A percentile compares a stretch with the other conserved stretches of the same genome.
These are phyloP conservation scores for Yarrowia porcina DNA, from an alignment of 805 yeast species.

Conservation along the genomic window DNA sequence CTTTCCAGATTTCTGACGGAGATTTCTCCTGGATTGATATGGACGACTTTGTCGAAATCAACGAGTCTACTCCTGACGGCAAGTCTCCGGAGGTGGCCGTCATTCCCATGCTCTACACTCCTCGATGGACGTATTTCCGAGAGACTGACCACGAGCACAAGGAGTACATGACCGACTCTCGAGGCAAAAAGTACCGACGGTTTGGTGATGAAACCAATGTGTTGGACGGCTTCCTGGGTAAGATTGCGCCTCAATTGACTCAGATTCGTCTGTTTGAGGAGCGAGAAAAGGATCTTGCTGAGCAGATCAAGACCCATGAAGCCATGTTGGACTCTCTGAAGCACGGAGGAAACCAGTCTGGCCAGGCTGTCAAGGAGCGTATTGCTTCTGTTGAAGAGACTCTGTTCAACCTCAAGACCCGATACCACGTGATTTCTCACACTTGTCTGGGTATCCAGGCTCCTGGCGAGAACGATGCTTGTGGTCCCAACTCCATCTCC, in stretches of 20 bases:
- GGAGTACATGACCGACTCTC: conserved; percentile 33
- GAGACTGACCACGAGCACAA: conserved; percentile 50
- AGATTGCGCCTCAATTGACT: conserved; percentile 34
- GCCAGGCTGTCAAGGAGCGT: conserved; percentile 30
- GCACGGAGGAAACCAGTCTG: conserved; percentile 28
- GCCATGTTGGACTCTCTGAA: conserved; percentile 38
- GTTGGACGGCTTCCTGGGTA: conserved; percentile 57
- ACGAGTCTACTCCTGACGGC: conserved; percentile 36
- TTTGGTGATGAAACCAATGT: conserved; percentile 51
- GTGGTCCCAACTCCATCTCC: conserved; percentile 5
- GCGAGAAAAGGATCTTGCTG: conserved; percentile 36
- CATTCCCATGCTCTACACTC: conserved; percentile 62
- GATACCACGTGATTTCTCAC: conserved; percentile 26
- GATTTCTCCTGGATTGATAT: conserved; percentile 62
- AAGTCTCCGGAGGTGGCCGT: conserved; percentile 45
- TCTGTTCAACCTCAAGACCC: conserved; percentile 28
- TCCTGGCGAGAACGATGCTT: conserved; percentile 20
- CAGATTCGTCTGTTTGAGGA: conserved; percentile 34
- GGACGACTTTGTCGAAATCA: conserved; percentile 73
- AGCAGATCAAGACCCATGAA: conserved; percentile 36
- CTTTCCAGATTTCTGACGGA: conserved; percentile 36
- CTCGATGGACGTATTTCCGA: conserved; percentile 65
- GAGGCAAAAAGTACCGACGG: conserved; percentile 39
- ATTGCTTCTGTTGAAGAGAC: conserved; percentile 28
- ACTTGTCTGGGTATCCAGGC: conserved; percentile 2